A percentile compares a stretch with the other conserved stretches of the same genome.
These are phyloP conservation scores for Thielaviopsis populi DNA, from an alignment of 2,329 filamentous ascomycete genomes.

Conservation along the genomic window DNA sequence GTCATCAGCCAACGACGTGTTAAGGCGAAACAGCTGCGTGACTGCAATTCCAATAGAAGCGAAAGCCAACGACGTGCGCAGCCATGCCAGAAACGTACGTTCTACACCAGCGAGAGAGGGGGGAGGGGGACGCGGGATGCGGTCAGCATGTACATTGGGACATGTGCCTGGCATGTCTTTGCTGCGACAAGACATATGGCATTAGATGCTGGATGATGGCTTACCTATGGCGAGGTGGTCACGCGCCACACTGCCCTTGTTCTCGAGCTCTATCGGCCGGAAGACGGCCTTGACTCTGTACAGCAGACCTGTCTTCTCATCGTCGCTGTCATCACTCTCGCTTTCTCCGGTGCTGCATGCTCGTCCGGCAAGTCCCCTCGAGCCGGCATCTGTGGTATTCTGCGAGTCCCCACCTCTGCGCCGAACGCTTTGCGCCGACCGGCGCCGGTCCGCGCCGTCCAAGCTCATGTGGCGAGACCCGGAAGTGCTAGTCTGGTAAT, in stretches of 20 bases:
- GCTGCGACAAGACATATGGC: neutral
- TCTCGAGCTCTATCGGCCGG: constrained; percentile 60
- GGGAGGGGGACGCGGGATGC: neutral
- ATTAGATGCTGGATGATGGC: neutral
- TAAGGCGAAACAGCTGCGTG: constrained; percentile 72
- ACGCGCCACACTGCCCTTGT: constrained; percentile 69
- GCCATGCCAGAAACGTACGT: constrained; percentile 72
- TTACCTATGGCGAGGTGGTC: constrained; percentile 67
- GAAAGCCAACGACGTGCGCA: constrained; percentile 67
- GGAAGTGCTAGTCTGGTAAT: constrained; percentile 13
- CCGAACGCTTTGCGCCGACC: neutral
- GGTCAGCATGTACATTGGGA: neutral
- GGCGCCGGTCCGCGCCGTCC: neutral
- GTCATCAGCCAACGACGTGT: constrained; percentile 42
- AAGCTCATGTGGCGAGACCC: neutral
- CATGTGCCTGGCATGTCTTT: neutral
- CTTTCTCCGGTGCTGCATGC: neutral
- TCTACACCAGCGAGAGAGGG: constrained; percentile 45
- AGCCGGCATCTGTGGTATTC: neutral
- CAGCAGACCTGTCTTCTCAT: constrained; percentile 4
- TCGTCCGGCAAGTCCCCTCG: neutral
- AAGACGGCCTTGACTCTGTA: constrained; percentile 23
- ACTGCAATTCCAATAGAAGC: constrained; percentile 71
- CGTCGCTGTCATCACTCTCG: neutral
- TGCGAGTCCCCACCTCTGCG: neutral